phyloP scores from a whole-genome alignment of 306 rosid species.

The Oxytropis ochrocephala region DNA sequence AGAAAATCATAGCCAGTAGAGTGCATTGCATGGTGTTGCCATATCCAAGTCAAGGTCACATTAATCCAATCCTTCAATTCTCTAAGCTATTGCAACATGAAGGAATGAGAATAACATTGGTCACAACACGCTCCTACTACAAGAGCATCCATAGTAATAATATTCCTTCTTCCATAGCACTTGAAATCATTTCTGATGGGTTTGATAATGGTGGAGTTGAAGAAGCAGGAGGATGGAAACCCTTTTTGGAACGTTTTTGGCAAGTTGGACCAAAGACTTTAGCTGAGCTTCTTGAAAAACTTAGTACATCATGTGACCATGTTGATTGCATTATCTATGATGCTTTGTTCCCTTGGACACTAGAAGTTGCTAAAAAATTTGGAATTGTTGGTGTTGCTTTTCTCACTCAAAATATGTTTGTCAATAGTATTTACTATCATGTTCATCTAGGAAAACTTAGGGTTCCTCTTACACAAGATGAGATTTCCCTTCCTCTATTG shows the following conservation, averaged over 20 bases:
- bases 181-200: conserved; percentile 14
- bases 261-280: neutral
- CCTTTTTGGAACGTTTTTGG: neutral
- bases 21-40: neutral
- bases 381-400: neutral
- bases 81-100: neutral
- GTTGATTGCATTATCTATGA: conserved; percentile 12
- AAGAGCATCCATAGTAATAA: neutral
- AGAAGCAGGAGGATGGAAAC: neutral
- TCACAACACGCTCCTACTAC: neutral
- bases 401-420: neutral
- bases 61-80: neutral
- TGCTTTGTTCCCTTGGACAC: neutral
- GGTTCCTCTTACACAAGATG: neutral
- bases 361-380: conserved; percentile 3
- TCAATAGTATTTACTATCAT: neutral
- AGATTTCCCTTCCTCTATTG: neutral
- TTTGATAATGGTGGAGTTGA: neutral
- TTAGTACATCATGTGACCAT: neutral
- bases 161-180: neutral
- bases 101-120: neutral
- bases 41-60: conserved; percentile 4
- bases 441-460: neutral
- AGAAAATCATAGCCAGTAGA: neutral
- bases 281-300: neutral